A percentile compares a stretch with the other conserved stretches of the same genome.
phyloP scores from a whole-genome alignment of 2,329 filamentous ascomycete genomes.

The Catunica adiposa region DNA sequence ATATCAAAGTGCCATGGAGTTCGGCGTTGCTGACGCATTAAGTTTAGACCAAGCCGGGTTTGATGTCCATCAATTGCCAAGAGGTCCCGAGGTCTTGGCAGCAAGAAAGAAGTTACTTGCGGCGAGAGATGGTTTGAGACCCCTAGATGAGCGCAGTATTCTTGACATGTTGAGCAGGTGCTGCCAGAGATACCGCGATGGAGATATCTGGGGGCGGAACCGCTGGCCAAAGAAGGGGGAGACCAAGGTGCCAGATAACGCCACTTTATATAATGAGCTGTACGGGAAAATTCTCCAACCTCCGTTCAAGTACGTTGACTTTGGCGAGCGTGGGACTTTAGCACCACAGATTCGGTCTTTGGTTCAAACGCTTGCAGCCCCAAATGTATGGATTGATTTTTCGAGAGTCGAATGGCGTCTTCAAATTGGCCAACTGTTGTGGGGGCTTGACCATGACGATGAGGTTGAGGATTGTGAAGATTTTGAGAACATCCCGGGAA shows the following conservation, averaged over 20 bases:
- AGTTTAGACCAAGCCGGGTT: slow-evolving; percentile 46
- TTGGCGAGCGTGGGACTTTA: slow-evolving; percentile 43
- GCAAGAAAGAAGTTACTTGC: slow-evolving; percentile 41
- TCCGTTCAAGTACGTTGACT: slow-evolving; percentile 38
- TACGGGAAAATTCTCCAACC: slow-evolving; percentile 44
- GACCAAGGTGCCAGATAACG: slow-evolving; percentile 14
- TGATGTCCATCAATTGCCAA: slow-evolving; percentile 34
- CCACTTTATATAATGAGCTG: slow-evolving; percentile 45
- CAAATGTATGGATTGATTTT: slow-evolving; percentile 60
- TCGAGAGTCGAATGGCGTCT: slow-evolving; percentile 61
- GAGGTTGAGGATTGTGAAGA: slow-evolving; percentile 37
- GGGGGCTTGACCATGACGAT: slow-evolving; percentile 39
- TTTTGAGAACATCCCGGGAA: slow-evolving; percentile 19
- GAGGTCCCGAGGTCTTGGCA: slow-evolving; percentile 38
- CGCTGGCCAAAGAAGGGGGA: slow-evolving; percentile 18
- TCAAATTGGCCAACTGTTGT: slow-evolving; percentile 53
- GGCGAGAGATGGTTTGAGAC: slow-evolving; percentile 35
- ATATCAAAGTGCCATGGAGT: slow-evolving; percentile 50
- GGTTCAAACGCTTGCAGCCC: slow-evolving; percentile 45
- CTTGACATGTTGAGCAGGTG: slow-evolving; percentile 43
- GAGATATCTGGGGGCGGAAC: slow-evolving; percentile 31
- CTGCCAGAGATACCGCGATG: slow-evolving; percentile 37
- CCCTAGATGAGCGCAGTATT: slow-evolving; percentile 39
- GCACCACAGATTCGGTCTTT: slow-evolving; percentile 54
- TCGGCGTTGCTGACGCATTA: slow-evolving; percentile 47